Percentiles rank a stretch among this genome's conserved stretches.
These are phyloP conservation scores for Fraxinus platypoda DNA, from an alignment of 305 asterid species.

Conservation along the genomic window DNA sequence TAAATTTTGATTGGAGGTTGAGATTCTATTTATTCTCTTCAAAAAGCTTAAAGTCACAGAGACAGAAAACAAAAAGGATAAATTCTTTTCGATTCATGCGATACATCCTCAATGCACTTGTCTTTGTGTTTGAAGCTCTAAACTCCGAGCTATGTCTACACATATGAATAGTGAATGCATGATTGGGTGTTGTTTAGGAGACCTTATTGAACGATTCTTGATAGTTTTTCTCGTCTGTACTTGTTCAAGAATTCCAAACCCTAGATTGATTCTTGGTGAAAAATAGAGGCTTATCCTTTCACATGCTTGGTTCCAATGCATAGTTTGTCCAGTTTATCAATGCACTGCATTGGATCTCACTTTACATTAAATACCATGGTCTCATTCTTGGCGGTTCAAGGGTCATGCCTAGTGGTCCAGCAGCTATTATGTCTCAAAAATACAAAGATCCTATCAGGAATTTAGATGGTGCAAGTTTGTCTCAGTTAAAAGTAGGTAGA, in stretches of 20 bases:
- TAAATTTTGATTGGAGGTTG: conserved; percentile 16
- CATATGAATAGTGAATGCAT: background rate
- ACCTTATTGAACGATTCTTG: background rate
- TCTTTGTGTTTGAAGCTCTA: background rate
- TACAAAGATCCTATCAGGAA: conserved; percentile 18
- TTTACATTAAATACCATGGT: conserved; percentile 25
- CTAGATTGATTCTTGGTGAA: conserved; percentile 7
- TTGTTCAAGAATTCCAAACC: background rate
- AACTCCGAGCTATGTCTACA: background rate
- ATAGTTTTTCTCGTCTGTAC: background rate
- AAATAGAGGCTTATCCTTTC: conserved; percentile 21
- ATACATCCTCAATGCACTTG: conserved; percentile 20
- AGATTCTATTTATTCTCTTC: conserved; percentile 23
- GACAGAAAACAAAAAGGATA: background rate
- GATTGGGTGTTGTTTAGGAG: background rate
- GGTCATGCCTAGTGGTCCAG: conserved; percentile 30
- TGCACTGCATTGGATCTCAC: background rate
- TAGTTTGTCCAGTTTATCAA: conserved; percentile 21
- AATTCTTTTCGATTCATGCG: conserved; percentile 23
- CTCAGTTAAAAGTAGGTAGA: background rate
- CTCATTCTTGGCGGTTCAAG: conserved; percentile 9
- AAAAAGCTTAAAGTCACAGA: conserved; percentile 16
- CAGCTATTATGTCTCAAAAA: conserved; percentile 2
- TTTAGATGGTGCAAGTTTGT: background rate
- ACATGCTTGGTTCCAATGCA: conserved; percentile 11